Base-by-base conservation (phyloP, 2,329 filamentous ascomycete species). In the Ascosphaera aggregata region DNA sequence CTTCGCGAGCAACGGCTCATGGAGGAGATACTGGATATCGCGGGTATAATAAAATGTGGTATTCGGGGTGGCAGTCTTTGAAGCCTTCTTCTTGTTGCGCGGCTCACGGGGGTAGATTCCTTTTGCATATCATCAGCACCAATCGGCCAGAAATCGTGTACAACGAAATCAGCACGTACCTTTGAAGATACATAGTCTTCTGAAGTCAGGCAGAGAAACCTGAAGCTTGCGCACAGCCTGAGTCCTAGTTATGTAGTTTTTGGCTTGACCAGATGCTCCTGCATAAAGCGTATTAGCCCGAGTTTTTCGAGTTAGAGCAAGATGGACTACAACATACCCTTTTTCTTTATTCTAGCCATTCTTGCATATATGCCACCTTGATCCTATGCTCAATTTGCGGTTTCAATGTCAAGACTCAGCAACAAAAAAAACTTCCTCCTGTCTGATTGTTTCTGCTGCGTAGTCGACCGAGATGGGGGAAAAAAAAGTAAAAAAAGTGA, bases 151-250 rank as follows among this genome's bases (percentile, higher is more conserved):
- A 9, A 42, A 5, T 16, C 9, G 39, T 18, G 36, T 17, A n/a
- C 9, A 19, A 34, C 27, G 18, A 11, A 39, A 41, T 22, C 34
- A 17, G 24, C 16, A 18, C 44, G 11, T 52, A 67, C 70, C 89
- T 67, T 95, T 95, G 77, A 93, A 98, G 59, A 98, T 98, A 65
- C 89, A 98, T 56, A 98, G 70, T 63, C 92, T 79, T 62, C 89
- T 77, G 64, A 98, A 98, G 63, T 98, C 89, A 48, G 85, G 84
- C 41, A 98, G 73, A 53, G 80, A 93, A 60, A 98, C 80, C 63
- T 98, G 89, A 45, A 98, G 76, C 65, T 95, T 98, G 60, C 85
- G 82, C 51, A 98, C 82, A 36, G 89, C 89, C 65, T 94, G 84
- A 34, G 86, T 94, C 58, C 89, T 73, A 42, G 89, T 98, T 51